Evolutionary conservation across 495 filamentous ascomycete genomes (phyloP), one percentile per base, ranked within the genome.

Genomic region (Cairneyella variabilis): DNA sequence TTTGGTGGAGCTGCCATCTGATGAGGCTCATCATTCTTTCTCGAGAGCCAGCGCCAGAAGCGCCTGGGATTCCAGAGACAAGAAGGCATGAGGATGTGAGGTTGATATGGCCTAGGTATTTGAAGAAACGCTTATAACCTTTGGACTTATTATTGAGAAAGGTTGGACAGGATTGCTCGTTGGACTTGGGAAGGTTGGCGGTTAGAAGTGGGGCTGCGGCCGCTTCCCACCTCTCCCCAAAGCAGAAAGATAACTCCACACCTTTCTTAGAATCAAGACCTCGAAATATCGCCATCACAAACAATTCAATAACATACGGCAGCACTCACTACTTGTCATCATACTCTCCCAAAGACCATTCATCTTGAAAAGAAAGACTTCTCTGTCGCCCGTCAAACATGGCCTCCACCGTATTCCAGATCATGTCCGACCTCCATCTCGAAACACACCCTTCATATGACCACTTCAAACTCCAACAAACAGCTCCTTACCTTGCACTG

Each of bases 401-500:
- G 41, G 41, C 20, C 20, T 45, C 41, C 41, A 21, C 41, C 28
- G 32, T 27, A 34, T 34, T 47, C 22, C 42, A 54, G 20, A 47
- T 54, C 20, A 21, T 54, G 2, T 54, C 51, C 3, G 51, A 54
- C 20, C 9, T 54, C 7, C 51, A 54, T 40, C 21, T 54, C 9
- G 51, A 54, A 22, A 18, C 51, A 8, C 51, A 26, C 6, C 16
- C 22, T 3, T 3, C 7, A 4, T 54, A 46, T 23, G 42, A 47
- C 28, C 2, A 25, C 22, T 57, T 57, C 40, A 27, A 57, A 9
- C n/a, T 57, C n/a, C 27, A 18, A 27, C 48, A 10, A 27, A 28
- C 1, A 20, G 37, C 47, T 17, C 47, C 38, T 10, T 76, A 79
- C 51, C 67, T 86, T 0, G 76, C 74, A 1, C 70, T 83, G 3